Evolutionary conservation across 2,329 filamentous ascomycete species (phyloP).

Genomic region (Phaeoacremonium minimum): DNA sequence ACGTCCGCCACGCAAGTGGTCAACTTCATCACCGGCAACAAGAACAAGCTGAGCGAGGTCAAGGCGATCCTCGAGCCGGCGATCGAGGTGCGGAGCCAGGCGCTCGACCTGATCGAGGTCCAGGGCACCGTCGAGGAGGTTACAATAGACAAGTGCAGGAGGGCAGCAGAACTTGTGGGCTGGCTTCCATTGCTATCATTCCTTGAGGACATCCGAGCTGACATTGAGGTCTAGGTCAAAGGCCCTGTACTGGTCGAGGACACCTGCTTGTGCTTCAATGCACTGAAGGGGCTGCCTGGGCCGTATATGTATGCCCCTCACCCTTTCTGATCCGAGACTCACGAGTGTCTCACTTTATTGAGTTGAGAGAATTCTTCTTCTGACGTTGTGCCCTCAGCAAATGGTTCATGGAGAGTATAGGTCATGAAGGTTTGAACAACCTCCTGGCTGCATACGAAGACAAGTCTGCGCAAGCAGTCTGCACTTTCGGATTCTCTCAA

Average conservation of each 20-base stretch:
- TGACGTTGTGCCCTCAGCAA: slow-evolving; percentile 54
- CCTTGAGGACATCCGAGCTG: neutral
- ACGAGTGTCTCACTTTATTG: neutral
- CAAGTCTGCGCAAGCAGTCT: slow-evolving; percentile 88
- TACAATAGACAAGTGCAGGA: slow-evolving; percentile 78
- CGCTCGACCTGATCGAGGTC: slow-evolving; percentile 80
- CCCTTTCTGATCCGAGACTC: slow-evolving; percentile 1
- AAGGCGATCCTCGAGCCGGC: slow-evolving; percentile 75
- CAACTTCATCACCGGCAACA: slow-evolving; percentile 96
- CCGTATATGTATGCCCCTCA: slow-evolving; percentile 75
- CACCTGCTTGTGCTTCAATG: slow-evolving; percentile 89
- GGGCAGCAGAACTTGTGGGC: slow-evolving; percentile 70
- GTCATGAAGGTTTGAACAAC: slow-evolving; percentile 83
- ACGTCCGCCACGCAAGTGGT: slow-evolving; percentile 35
- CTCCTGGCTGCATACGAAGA: slow-evolving; percentile 84
- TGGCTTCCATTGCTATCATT: neutral
- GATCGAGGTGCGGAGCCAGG: slow-evolving; percentile 69
- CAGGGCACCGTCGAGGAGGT: slow-evolving; percentile 93
- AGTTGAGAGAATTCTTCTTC: neutral
- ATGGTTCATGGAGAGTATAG: slow-evolving; percentile 84
- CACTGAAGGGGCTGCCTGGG: slow-evolving; percentile 84
- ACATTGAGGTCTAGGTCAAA: slow-evolving; percentile 51
- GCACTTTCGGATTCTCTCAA: slow-evolving; percentile 88
- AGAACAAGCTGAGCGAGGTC: slow-evolving; percentile 89
- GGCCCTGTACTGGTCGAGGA: slow-evolving; percentile 94